phyloP scores from a whole-genome alignment of 345 rosid species.

The Syzygium aromaticum region DNA sequence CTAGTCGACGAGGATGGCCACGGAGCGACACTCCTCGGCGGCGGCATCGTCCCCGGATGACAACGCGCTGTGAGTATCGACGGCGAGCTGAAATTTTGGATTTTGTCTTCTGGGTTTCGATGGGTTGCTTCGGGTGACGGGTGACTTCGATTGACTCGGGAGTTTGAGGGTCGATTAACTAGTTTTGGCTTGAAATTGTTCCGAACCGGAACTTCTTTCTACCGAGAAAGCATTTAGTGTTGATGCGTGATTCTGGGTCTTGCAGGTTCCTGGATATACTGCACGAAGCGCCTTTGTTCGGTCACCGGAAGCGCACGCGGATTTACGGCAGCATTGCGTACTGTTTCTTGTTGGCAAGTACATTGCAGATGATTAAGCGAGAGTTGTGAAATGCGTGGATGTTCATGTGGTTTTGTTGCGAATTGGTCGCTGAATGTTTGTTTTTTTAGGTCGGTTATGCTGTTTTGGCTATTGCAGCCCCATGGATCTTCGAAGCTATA shows the following conservation, averaged over 20 bases:
- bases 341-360: conserved; percentile 63
- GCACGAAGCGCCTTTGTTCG: conserved; percentile 90
- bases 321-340: conserved; percentile 64
- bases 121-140: not conserved
- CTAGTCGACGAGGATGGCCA: conserved; percentile 26
- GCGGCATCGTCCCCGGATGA: conserved; percentile 42
- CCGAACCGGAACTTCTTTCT: not conserved
- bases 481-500: conserved; percentile 51
- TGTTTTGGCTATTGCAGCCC: conserved; percentile 58
- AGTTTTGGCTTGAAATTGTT: not conserved
- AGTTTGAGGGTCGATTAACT: not conserved
- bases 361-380: not conserved
- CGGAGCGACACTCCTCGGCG: conserved; percentile 44
- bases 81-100: not conserved
- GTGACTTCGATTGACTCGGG: not conserved
- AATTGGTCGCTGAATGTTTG: not conserved
- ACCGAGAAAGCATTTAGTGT: not conserved
- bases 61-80: conserved; percentile 36
- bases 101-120: not conserved
- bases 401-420: not conserved
- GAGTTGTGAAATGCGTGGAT: not conserved
- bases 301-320: conserved; percentile 78
- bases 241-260: conserved; percentile 1
- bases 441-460: conserved; percentile 69
- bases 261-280: conserved; percentile 81